phyloP scores from a whole-genome alignment of 169 alveolate genomes.

The Plasmodium malariae region DNA sequence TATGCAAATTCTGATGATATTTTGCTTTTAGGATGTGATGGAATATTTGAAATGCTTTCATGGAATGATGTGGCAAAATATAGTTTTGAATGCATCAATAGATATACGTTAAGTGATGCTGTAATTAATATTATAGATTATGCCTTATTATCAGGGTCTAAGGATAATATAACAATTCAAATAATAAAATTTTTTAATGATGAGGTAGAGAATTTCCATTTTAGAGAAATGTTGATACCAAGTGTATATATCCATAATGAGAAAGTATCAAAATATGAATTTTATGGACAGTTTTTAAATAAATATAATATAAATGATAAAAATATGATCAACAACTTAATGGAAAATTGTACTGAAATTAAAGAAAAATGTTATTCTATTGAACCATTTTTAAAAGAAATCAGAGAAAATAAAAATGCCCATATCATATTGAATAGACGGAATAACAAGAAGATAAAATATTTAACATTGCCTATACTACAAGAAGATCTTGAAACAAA shows the following conservation, averaged over 20 bases:
- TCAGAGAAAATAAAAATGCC: slow-evolving; percentile 62
- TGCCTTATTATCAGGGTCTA: slow-evolving; percentile 69
- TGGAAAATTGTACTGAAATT: slow-evolving; percentile 56
- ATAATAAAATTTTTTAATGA: slow-evolving; percentile 70
- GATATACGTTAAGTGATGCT: slow-evolving; percentile 64
- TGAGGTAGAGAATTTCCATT: slow-evolving; percentile 22
- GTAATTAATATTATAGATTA: slow-evolving; percentile 65
- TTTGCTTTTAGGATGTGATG: slow-evolving; percentile 71
- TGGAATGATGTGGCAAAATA: slow-evolving; percentile 75
- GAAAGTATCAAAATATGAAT: slow-evolving; percentile 51
- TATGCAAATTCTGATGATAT: slow-evolving; percentile 61
- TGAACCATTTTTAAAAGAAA: slow-evolving; percentile 66
- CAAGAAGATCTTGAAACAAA: slow-evolving; percentile 60
- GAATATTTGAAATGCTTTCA: slow-evolving; percentile 66
- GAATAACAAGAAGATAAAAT: slow-evolving; percentile 46
- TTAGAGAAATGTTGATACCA: slow-evolving; percentile 62
- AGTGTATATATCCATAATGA: slow-evolving; percentile 62
- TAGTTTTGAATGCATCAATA: slow-evolving; percentile 56
- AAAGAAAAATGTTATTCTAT: slow-evolving; percentile 25
- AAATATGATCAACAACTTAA: slow-evolving; percentile 46
- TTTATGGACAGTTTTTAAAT: slow-evolving; percentile 57
- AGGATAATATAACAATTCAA: slow-evolving; percentile 70
- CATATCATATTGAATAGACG: slow-evolving; percentile 66
- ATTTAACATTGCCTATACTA: slow-evolving; percentile 53
- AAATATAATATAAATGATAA: slow-evolving; percentile 70